These are phyloP conservation scores for Lunularia cruciata DNA, from an alignment of 225 moss, liverwort and hornwort species.

Conservation along the genomic window DNA sequence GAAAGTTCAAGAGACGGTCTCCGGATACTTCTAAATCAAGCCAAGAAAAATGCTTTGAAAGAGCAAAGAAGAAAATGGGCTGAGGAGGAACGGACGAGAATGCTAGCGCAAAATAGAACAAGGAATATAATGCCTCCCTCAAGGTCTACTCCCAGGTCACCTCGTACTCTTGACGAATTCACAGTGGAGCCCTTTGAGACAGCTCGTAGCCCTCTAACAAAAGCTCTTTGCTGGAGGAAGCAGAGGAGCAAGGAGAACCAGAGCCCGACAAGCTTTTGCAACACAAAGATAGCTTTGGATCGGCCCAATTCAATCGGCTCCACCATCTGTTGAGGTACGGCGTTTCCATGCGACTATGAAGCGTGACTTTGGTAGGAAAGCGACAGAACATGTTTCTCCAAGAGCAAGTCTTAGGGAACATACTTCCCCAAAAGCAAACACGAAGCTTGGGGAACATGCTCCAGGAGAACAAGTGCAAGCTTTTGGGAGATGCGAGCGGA, in stretches of 20 bases:
- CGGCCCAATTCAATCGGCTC: too few relatives aligned
- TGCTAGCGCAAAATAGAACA: neutral
- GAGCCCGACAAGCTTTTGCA: too few relatives aligned
- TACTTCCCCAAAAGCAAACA: neutral
- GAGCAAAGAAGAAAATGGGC: neutral
- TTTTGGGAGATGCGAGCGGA: too few relatives aligned
- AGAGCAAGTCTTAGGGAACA: neutral
- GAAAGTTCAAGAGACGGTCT: conserved; percentile 6
- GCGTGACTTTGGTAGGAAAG: too few relatives aligned
- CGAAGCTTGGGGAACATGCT: neutral
- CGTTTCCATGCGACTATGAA: neutral
- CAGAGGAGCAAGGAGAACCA: neutral
- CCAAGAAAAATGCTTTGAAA: neutral
- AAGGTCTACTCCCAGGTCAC: neutral
- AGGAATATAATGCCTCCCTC: neutral
- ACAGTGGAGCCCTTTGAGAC: neutral
- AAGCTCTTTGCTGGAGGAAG: neutral
- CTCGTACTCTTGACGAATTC: neutral
- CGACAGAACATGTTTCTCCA: neutral
- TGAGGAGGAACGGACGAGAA: neutral
- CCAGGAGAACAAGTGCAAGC: neutral
- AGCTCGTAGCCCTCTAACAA: neutral
- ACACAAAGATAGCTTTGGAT: too few relatives aligned
- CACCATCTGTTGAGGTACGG: neutral
- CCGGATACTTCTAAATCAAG: neutral